Percentiles rank a stretch among this genome's conserved stretches.
Evolutionary conservation across 202 grass and related monocot species (phyloP).

Genomic region (Setaria viridis): DNA sequence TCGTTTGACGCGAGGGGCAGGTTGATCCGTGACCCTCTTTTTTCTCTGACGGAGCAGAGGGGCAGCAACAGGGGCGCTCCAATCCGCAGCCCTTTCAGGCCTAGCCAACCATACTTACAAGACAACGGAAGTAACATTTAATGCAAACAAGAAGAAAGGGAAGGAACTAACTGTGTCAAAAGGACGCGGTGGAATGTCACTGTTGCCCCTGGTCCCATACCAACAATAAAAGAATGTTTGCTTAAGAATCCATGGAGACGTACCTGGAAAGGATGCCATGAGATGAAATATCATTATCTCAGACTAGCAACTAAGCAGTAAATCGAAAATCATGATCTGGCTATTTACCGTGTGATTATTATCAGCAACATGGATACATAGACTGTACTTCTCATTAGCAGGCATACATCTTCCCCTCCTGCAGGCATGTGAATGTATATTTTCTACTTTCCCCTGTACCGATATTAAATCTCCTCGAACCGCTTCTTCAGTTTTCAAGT

Average conservation of each 20-base stretch:
- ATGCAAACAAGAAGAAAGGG: conserved; percentile 39
- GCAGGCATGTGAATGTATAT: conserved; percentile 62
- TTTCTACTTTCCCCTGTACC: conserved; percentile 72
- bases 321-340: conserved; percentile 23
- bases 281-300: conserved; percentile 29
- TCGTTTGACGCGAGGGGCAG: no score
- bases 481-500: conserved; percentile 45
- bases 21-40: no score
- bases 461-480: conserved; percentile 75
- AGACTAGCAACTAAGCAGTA: conserved; percentile 32
- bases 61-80: no score
- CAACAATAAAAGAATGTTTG: conserved; percentile 69
- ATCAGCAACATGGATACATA: conserved; percentile 86
- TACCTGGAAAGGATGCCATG: conserved; percentile 61
- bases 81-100: no score
- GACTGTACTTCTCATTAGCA: conserved; percentile 49
- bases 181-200: conserved; percentile 80
- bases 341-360: conserved; percentile 71
- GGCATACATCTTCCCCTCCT: conserved; percentile 37
- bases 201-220: conserved; percentile 73
- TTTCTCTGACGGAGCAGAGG: no score
- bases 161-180: conserved; percentile 63
- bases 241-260: conserved; percentile 65
- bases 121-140: conserved; percentile 33
- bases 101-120: conserved; percentile 8